Percentiles rank a stretch among this genome's conserved stretches.
Evolutionary conservation across 495 filamentous ascomycete genomes (phyloP).

Genomic region (Penicillium chermesinum): DNA sequence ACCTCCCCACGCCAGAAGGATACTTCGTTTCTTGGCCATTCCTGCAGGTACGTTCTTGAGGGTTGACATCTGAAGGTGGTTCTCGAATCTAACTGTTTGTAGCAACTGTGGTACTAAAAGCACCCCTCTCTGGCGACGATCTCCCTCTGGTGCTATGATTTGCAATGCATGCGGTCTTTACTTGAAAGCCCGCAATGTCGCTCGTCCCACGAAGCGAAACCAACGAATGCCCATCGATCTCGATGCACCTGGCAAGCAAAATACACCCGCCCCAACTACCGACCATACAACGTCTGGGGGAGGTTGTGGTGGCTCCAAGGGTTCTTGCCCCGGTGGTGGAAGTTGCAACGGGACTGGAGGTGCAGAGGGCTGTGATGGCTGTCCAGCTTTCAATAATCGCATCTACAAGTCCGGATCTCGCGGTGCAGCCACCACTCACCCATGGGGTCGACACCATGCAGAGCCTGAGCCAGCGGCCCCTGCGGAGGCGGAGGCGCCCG

Average conservation of each 20-base stretch:
- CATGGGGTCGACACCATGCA: slow-evolving; percentile 29
- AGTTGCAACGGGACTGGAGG: slow-evolving; percentile 96
- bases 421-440: slow-evolving; percentile 25
- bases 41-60: slow-evolving; percentile 45
- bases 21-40: slow-evolving; percentile 44
- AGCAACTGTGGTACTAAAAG: slow-evolving; percentile 94
- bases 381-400: slow-evolving; percentile 95
- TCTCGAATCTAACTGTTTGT: slow-evolving; percentile 4
- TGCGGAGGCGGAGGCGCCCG: slow-evolving; percentile 17
- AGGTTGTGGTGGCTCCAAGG: slow-evolving; percentile 50
- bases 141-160: slow-evolving; percentile 86
- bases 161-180: slow-evolving; percentile 98
- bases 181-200: slow-evolving; percentile 84
- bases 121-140: slow-evolving; percentile 92
- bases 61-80: background rate
- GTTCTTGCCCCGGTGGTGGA: slow-evolving; percentile 93
- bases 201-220: slow-evolving; percentile 84
- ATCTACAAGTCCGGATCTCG: slow-evolving; percentile 71
- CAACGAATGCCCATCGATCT: slow-evolving; percentile 21
- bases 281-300: slow-evolving; percentile 27
- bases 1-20: slow-evolving; percentile 38
- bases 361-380: slow-evolving; percentile 92
- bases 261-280: slow-evolving; percentile 7
- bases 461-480: slow-evolving; percentile 16
- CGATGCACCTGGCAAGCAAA: slow-evolving; percentile 25